Conservation (phyloP, 257 asterid species). For the Penstemon davidsonii region DNA sequence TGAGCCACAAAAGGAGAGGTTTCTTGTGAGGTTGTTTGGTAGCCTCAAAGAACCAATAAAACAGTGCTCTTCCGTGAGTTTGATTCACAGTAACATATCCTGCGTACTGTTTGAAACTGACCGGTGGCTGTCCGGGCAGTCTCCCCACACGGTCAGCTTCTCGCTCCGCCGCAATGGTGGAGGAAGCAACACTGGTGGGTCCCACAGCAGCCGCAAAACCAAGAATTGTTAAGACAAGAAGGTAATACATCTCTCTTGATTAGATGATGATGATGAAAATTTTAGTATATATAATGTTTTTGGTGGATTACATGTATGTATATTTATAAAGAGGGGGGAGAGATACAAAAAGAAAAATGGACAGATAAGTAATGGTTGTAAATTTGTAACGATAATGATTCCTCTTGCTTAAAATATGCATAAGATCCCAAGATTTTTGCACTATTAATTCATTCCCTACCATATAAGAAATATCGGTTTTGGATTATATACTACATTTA, state of each 20-base stretch:
- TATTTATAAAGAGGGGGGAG: conserved; percentile 10
- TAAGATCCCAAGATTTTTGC: conserved; percentile 17
- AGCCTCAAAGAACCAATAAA: conserved; percentile 82
- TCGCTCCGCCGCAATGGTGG: conserved; percentile 30
- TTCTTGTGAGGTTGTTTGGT: conserved; percentile 36
- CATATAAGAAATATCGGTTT: conserved; percentile 19
- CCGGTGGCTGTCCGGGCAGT: conserved; percentile 71
- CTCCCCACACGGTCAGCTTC: conserved; percentile 52
- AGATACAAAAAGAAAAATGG: conserved; percentile 7
- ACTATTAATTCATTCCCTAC: conserved; percentile 4
- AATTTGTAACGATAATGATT: conserved; percentile 18
- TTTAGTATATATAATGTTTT: too few relatives aligned
- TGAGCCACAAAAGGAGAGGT: conserved; percentile 73
- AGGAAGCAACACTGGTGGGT: background rate
- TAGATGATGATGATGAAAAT: background rate
- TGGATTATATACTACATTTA: background rate
- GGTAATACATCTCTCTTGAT: conserved; percentile 3
- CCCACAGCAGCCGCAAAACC: background rate
- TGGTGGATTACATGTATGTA: background rate
- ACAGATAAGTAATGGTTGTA: conserved; percentile 27
- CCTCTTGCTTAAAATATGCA: conserved; percentile 1
- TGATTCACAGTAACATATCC: conserved; percentile 68
- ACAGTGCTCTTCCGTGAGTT: conserved; percentile 73
- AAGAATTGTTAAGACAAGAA: background rate
- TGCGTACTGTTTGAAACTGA: conserved; percentile 62